phyloP scores from a whole-genome alignment of 2,329 filamentous ascomycete genomes.

The Aspergillus hiratsukae region DNA sequence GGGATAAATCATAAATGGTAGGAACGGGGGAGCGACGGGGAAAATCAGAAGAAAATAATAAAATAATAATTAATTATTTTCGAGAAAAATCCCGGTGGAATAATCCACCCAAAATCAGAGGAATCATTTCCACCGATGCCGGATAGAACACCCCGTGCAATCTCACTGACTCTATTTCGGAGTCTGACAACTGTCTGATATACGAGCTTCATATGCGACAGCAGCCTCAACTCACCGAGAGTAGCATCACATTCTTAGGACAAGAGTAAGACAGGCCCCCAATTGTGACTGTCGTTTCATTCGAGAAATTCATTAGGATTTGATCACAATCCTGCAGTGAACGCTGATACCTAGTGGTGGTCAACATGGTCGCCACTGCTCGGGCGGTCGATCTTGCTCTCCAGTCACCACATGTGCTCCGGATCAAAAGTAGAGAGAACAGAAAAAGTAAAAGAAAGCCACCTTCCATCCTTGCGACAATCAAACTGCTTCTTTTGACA shows the following conservation, averaged over 20 bases:
- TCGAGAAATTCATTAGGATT: not conserved
- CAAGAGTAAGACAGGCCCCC: not conserved
- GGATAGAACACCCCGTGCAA: not conserved
- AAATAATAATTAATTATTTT: not conserved
- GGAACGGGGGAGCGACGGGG: not conserved
- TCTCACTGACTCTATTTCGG: not conserved
- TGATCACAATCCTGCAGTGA: too few species aligned
- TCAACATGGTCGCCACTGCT: not conserved
- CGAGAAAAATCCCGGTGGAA: too few species aligned
- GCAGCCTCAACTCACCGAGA: not conserved
- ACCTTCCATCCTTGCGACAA: not conserved
- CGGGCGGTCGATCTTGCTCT: not conserved
- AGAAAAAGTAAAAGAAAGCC: not conserved
- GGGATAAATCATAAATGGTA: constrained; percentile 10
- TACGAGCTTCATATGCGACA: not conserved
- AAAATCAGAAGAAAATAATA: not conserved
- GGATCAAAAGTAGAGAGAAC: too few species aligned
- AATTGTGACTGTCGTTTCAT: not conserved
- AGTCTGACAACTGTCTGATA: not conserved
- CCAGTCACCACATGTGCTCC: not conserved
- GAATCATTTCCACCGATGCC: not conserved
- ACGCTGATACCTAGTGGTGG: too few species aligned
- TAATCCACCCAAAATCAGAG: too few species aligned
- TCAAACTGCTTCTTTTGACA: not conserved
- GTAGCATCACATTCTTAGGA: not conserved